Percentiles rank a stretch among this genome's conserved stretches.
Conservation (phyloP, 73 alveolate genomes). For the Paraurostyla sp. region DNA sequence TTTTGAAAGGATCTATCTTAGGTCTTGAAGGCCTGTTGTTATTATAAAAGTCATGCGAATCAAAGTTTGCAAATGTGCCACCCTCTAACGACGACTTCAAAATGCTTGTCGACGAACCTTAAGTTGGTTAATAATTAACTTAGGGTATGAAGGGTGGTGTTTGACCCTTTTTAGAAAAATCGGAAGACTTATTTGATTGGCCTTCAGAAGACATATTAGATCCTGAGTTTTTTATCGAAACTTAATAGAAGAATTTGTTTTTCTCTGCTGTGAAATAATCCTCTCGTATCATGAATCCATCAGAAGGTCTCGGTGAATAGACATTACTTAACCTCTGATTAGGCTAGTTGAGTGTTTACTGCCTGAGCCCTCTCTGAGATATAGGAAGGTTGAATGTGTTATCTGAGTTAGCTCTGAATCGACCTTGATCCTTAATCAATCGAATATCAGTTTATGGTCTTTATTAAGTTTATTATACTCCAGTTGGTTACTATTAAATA, state of each 20-base stretch:
- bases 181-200: slow-evolving; percentile 31
- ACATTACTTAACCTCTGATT: too few relatives aligned
- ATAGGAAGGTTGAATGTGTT: slow-evolving; percentile 15
- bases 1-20: slow-evolving; percentile 17
- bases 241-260: background rate
- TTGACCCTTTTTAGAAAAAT: background rate
- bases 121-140: background rate
- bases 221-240: background rate
- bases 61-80: background rate
- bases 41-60: slow-evolving; percentile 4
- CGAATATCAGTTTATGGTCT: background rate
- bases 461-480: background rate
- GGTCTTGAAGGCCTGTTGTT: slow-evolving; percentile 20
- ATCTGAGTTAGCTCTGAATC: slow-evolving; percentile 31
- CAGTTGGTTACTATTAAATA: background rate
- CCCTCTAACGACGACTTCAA: slow-evolving; percentile 22
- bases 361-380: background rate
- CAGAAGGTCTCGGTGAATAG: slow-evolving; percentile 27
- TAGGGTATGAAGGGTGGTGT: slow-evolving; percentile 32
- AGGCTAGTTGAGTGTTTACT: too few relatives aligned
- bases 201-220: background rate
- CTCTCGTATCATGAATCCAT: background rate
- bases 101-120: background rate
- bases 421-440: background rate
- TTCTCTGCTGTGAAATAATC: slow-evolving; percentile 32